Base-by-base conservation (phyloP, 1,139 yeast genomes). In the Debaryomycetaceae sp. region DNA sequence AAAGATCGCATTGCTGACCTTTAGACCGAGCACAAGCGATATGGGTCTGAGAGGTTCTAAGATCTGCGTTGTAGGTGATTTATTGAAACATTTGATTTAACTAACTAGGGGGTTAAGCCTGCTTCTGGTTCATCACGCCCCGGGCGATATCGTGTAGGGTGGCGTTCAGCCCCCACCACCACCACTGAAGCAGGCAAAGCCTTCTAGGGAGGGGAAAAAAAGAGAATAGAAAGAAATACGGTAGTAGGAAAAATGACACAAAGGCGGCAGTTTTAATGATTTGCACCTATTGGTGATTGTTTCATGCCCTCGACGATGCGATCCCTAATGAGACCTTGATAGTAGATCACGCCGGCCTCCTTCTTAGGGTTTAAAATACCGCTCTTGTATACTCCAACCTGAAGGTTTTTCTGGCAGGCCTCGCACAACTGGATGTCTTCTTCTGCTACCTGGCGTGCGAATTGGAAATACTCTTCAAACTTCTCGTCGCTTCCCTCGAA, bases 301-400 rank as follows among this genome's bases (percentile, higher is more conserved):
- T 17, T 27, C 8, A 27, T 7, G 31, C 31, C 31, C 11, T 27
- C 31, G 11, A 27, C 8, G 11, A 27, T 27, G 11, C 31, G 31
- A 11, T 27, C 11, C 11, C 31, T 27, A 27, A 39, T 39, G 5
- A 39, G 38, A 9, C 34, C 14, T 59, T 85, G 85, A 17, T 86
- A 73, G 64, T 80, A 85, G 5, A 69, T 60, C 34, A 83, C 85
- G 7, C 57, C 55, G 9, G 77, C 72, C 9, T 69, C 72, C 9
- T 57, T 60, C 13, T 65, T 65, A 40, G 68, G 68, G 37, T 59
- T 60, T 46, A 81, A 62, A 31, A 55, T 41, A 5, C 56, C 58
- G 23, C 42, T 41, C 31, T 42, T 43, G 38, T 39, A 39, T 13
- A 33, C 31, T 13, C 41, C 41, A 4, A 20, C 23, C 17, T 33